A percentile compares a stretch with the other conserved stretches of the same genome.
Conservation (phyloP, 2,329 filamentous ascomycete genomes). For the Arthrobotrys megalospora region DNA sequence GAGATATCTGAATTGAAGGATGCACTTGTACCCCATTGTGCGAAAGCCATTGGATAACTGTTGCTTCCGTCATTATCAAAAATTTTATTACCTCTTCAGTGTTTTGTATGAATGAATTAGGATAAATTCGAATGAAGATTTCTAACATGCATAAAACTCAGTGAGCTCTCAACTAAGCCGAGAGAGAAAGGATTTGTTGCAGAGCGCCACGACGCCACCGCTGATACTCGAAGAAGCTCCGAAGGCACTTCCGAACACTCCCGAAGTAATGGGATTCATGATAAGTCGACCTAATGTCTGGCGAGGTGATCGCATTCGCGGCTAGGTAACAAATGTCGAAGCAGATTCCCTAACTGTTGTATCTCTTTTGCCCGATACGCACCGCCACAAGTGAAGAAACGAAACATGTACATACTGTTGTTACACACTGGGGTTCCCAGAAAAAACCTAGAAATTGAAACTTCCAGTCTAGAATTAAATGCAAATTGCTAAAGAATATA, state of each 20-base stretch:
- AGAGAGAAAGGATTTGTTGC: slow-evolving; percentile 8
- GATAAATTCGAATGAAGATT: slow-evolving; percentile 4
- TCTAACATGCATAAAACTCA: not conserved
- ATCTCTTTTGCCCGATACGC: too few relatives aligned
- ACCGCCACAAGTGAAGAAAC: too few relatives aligned
- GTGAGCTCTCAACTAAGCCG: not conserved
- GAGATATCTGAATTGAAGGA: slow-evolving; percentile 27
- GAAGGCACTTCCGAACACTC: not conserved
- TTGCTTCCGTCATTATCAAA: slow-evolving; percentile 41
- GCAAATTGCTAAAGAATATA: not conserved
- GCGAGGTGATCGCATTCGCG: not conserved
- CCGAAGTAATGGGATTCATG: not conserved
- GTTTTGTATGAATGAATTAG: not conserved
- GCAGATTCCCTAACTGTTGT: not conserved
- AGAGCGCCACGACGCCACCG: slow-evolving; percentile 18
- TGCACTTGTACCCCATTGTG: slow-evolving; percentile 40
- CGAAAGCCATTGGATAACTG: slow-evolving; percentile 40
- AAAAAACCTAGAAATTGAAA: not conserved
- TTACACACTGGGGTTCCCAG: too few relatives aligned
- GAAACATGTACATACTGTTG: too few relatives aligned
- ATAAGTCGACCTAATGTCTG: not conserved
- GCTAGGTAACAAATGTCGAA: not conserved
- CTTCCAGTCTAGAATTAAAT: not conserved
- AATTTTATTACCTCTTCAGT: not conserved
- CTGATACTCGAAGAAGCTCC: not conserved